Conservation (phyloP, 352 stramenopile genomes). For the Pythium phragmitis region DNA sequence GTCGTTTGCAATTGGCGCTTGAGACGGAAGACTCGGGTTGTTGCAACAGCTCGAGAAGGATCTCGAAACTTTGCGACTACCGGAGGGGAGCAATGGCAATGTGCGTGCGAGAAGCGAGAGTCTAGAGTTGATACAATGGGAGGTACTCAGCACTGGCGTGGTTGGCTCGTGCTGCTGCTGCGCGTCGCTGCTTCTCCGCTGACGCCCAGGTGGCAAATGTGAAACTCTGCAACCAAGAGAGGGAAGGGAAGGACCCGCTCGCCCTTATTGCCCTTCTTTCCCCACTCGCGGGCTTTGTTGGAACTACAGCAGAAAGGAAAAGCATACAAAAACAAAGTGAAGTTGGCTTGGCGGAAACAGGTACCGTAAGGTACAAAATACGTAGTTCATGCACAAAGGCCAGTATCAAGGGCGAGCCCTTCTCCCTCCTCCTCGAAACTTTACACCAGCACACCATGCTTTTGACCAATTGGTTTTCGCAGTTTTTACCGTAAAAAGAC, state of each 20-base stretch:
- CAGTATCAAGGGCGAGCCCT: no score
- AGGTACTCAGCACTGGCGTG: neutral
- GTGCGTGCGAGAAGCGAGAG: no score
- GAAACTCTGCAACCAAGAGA: constrained; percentile 25
- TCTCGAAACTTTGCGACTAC: no score
- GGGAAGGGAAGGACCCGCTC: constrained; percentile 1
- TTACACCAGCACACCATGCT: neutral
- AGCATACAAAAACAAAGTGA: constrained; percentile 25
- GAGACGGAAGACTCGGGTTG: neutral
- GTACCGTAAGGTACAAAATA: constrained; percentile 29
- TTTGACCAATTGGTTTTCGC: constrained; percentile 13
- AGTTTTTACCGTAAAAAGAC: constrained; percentile 28
- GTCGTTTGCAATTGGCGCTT: neutral
- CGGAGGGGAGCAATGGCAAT: no score
- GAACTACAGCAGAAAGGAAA: neutral
- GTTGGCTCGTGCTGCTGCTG: constrained; percentile 5
- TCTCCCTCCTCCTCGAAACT: constrained; percentile 3
- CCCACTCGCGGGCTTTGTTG: neutral
- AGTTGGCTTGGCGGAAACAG: neutral
- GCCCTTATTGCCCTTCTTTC: constrained; percentile 19
- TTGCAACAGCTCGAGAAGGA: neutral
- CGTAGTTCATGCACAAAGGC: neutral
- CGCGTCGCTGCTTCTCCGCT: constrained; percentile 23
- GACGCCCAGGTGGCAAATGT: constrained; percentile 29
- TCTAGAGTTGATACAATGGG: no score